Percentiles rank a stretch among this genome's conserved stretches.
These are phyloP conservation scores for Clathrus columnatus DNA, from an alignment of 768 basidiomycete genomes.

Conservation along the genomic window DNA sequence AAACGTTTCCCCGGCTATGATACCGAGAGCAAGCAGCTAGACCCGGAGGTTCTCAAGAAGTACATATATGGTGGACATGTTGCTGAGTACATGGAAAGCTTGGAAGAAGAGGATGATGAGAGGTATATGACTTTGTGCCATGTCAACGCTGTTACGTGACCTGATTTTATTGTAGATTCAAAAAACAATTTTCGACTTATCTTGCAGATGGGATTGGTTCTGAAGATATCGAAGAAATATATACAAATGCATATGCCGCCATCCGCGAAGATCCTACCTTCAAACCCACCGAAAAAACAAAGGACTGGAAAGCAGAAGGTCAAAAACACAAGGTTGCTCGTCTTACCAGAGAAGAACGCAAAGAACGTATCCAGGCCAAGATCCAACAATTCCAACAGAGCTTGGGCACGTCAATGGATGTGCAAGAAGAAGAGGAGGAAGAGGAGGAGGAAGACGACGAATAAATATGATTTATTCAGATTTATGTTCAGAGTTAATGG, in stretches of 20 bases:
- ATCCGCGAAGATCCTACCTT: constrained; percentile 93
- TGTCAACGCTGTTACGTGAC: not conserved
- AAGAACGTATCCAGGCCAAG: constrained; percentile 73
- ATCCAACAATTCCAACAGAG: constrained; percentile 84
- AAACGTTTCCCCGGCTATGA: constrained; percentile 99
- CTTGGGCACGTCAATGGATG: constrained; percentile 31
- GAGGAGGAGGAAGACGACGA: constrained; percentile 46
- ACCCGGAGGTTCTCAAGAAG: constrained; percentile 91
- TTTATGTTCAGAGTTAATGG: not conserved
- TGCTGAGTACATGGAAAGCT: constrained; percentile 98
- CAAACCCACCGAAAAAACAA: constrained; percentile 80
- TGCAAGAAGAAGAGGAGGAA: constrained; percentile 42
- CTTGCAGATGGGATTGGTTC: constrained; percentile 93
- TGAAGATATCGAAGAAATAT: constrained; percentile 96
- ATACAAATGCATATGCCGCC: constrained; percentile 83
- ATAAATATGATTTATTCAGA: not conserved
- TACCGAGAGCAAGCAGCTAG: constrained; percentile 83
- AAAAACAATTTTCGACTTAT: constrained; percentile 94
- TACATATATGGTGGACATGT: constrained; percentile 98
- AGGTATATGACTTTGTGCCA: constrained; percentile 35
- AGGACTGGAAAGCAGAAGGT: constrained; percentile 86
- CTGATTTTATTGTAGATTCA: constrained; percentile 51
- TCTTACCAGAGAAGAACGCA: constrained; percentile 71
- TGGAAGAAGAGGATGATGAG: constrained; percentile 99
- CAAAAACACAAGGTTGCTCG: constrained; percentile 59